A percentile compares a stretch with the other conserved stretches of the same genome.
Evolutionary conservation across 2,329 filamentous ascomycete species (phyloP).

Genomic region (Orbilia blumenaviensis): DNA sequence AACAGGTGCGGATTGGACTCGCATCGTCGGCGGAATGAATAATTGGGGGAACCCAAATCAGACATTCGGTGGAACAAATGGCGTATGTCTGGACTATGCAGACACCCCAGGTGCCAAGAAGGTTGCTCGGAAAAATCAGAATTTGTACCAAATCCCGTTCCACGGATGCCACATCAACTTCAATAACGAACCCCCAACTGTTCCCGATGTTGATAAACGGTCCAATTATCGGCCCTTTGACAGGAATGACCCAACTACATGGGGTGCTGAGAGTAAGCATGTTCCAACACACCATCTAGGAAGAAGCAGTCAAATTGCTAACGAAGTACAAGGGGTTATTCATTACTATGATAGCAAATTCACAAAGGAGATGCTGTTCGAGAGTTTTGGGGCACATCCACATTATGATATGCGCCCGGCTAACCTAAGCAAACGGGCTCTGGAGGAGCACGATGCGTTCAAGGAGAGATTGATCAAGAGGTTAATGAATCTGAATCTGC

Average conservation of each 20-base stretch:
- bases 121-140: background rate
- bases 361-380: slow-evolving; percentile 15
- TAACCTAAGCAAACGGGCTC: background rate
- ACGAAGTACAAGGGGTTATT: background rate
- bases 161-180: slow-evolving; percentile 17
- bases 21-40: slow-evolving; percentile 20
- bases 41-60: slow-evolving; percentile 25
- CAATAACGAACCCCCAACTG: background rate
- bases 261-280: slow-evolving; percentile 7
- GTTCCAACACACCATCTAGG: too few relatives aligned
- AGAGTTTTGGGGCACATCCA: slow-evolving; percentile 4
- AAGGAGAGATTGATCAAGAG: background rate
- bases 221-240: background rate
- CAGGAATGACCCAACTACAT: slow-evolving; percentile 15
- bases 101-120: background rate
- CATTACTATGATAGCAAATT: slow-evolving; percentile 7
- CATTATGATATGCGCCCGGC: slow-evolving; percentile 8
- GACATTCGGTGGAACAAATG: slow-evolving; percentile 10
- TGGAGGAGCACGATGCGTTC: slow-evolving; percentile 9
- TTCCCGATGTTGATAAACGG: slow-evolving; percentile 1
- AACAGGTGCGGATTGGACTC: background rate
- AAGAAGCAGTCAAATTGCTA: background rate
- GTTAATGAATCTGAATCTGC: background rate
- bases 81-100: slow-evolving; percentile 7
- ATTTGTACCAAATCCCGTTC: slow-evolving; percentile 7